Evolutionary conservation across 2,329 filamentous ascomycete species (phyloP), one percentile per base, ranked within the genome.

Genomic region (Bimuria novae-zelandiae): DNA sequence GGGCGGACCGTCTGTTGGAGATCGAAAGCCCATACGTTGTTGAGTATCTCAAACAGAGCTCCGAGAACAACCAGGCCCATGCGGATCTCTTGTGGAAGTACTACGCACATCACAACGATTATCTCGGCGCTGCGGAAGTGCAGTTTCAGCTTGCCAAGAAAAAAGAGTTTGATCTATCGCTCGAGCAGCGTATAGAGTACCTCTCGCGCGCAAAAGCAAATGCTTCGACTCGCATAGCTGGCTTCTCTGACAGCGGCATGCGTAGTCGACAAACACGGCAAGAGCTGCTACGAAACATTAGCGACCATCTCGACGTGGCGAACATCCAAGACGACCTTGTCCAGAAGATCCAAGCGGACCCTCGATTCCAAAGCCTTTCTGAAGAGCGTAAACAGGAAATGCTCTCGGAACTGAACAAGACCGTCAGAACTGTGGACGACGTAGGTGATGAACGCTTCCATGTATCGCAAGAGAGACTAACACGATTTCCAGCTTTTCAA

Each of bases 261-360:
- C 74, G 77, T 21, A 71, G 69, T 60, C 84, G 90, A 44, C 89
- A 93, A 67, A 84, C 88, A 55, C 89, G 94, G 70, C 94, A 97
- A 72, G 82, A 92, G 54, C 80, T 97, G 23, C 84, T 93, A 51
- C 90, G 96, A 64, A 87, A 91, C 57, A 89, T 97, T 21, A 87
- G 87, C 2, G 92, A 94, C 61, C 80, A 95, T 39, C 84, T 99
- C 8, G 94, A 99, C 64, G 85, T 97, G 44, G 93, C 92, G 12
- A 93, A 94, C 67, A 94, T 99, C 48, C 94, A 99, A 72, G 90
- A 96, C 68, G 94, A 99, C 64, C 76, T 97, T 36, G 75, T 97
- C 21, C 88, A 92, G 69, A 84, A 90, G 40, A 78, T 99, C 47
- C 85, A 82, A 68, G 82, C 82, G 8, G 94, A 99, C 60, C 71